phyloP scores from a whole-genome alignment of 140 eudicot species.

The Stevia rebaudiana region DNA sequence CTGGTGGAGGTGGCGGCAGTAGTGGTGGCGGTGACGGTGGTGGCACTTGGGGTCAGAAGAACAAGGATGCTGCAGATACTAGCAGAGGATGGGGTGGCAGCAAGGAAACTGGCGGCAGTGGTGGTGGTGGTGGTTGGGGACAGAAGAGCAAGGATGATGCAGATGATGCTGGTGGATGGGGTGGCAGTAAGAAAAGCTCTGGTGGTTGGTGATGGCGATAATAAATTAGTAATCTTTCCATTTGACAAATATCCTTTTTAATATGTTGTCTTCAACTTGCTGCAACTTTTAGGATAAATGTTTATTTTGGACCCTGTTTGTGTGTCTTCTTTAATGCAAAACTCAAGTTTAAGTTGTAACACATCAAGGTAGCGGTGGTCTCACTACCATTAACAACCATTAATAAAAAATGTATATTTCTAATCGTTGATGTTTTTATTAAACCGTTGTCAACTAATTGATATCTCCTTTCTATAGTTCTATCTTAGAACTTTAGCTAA shows the following conservation, averaged over 20 bases:
- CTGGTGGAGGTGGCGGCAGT: slow-evolving; percentile 11
- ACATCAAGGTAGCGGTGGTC: not conserved
- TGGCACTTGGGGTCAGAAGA: slow-evolving; percentile 2
- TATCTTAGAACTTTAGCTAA: too few species aligned
- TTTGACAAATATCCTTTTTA: not conserved
- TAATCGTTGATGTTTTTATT: too few species aligned
- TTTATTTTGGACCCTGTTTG: slow-evolving; percentile 11
- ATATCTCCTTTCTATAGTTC: too few species aligned
- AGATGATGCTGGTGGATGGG: slow-evolving; percentile 20
- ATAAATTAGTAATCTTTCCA: not conserved
- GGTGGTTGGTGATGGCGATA: slow-evolving; percentile 35
- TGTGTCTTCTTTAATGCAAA: slow-evolving; percentile 5
- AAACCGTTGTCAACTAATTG: too few species aligned
- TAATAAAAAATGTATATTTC: too few species aligned
- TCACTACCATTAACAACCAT: not conserved
- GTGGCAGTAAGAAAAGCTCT: slow-evolving; percentile 21
- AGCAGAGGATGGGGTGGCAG: slow-evolving; percentile 14
- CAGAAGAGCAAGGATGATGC: not conserved
- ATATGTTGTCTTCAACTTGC: slow-evolving; percentile 6
- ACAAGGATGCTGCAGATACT: not conserved
- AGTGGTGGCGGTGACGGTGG: slow-evolving; percentile 2
- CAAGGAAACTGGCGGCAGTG: not conserved
- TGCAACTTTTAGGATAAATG: slow-evolving; percentile 8
- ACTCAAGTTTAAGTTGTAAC: not conserved
- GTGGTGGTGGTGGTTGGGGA: not conserved